These are phyloP conservation scores for Tolypocladium paradoxum DNA, from an alignment of 2,329 filamentous ascomycete species.

Conservation along the genomic window DNA sequence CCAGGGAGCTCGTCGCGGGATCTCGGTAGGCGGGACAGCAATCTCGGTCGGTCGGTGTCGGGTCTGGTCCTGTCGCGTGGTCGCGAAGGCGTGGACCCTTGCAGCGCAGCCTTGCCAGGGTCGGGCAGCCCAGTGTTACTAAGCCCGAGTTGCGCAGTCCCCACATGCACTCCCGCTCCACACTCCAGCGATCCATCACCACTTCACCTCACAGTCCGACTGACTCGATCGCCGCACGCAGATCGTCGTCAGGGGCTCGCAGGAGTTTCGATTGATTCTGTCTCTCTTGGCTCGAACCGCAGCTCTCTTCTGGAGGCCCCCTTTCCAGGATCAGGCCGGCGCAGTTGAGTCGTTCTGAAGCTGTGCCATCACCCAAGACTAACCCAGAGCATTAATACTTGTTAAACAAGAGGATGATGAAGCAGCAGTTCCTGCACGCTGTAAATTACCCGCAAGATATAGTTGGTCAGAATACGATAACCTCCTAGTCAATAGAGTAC, in stretches of 20 bases:
- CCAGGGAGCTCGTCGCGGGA: neutral
- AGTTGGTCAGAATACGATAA: too few relatives aligned
- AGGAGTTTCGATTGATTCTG: neutral
- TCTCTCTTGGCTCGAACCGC: neutral
- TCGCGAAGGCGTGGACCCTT: neutral
- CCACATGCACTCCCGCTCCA: neutral
- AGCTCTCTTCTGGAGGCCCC: too few relatives aligned
- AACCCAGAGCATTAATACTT: too few relatives aligned
- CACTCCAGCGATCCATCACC: neutral
- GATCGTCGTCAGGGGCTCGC: neutral
- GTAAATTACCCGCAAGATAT: too few relatives aligned
- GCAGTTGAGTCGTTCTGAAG: too few relatives aligned
- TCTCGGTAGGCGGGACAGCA: neutral
- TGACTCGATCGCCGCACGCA: neutral
- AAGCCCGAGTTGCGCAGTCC: neutral
- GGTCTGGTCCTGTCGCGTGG: neutral
- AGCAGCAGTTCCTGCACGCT: too few relatives aligned
- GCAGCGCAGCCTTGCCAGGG: neutral
- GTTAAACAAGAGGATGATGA: too few relatives aligned
- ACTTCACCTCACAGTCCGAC: neutral
- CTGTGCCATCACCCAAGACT: too few relatives aligned
- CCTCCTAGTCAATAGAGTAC: too few relatives aligned
- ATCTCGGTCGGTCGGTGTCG: neutral
- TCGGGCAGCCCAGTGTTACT: neutral
- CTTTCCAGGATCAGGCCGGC: too few relatives aligned